Evolutionary conservation across 2,329 filamentous ascomycete species (phyloP).

Genomic region (Trichoderma polysporum): DNA sequence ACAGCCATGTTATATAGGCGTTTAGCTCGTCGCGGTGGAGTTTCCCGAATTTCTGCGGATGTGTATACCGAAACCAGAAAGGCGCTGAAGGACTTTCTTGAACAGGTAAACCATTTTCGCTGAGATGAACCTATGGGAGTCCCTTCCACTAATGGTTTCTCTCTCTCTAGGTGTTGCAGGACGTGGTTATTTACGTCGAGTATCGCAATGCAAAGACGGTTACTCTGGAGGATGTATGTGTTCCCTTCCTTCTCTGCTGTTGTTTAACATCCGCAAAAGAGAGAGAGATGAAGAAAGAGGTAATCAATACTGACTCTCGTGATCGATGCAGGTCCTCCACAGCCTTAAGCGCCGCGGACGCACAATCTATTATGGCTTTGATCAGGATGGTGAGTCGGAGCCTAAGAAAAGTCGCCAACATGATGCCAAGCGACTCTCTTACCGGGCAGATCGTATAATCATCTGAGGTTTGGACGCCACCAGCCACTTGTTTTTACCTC

Average conservation of each 20-base stretch:
- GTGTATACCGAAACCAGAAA: slow-evolving; percentile 64
- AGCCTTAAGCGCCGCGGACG: slow-evolving; percentile 48
- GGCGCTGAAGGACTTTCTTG: slow-evolving; percentile 51
- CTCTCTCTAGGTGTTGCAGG: slow-evolving; percentile 48
- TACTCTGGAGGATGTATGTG: slow-evolving; percentile 56
- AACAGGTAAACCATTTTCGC: slow-evolving; percentile 37
- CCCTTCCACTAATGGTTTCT: not conserved
- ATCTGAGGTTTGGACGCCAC: no score
- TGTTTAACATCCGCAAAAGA: not conserved
- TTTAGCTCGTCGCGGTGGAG: slow-evolving; percentile 71
- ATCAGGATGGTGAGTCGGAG: slow-evolving; percentile 38
- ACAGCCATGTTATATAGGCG: slow-evolving; percentile 47
- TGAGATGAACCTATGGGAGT: not conserved
- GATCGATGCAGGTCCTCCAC: slow-evolving; percentile 42
- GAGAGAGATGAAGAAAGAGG: not conserved
- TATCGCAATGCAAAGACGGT: slow-evolving; percentile 60
- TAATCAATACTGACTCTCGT: not conserved
- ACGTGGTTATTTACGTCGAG: slow-evolving; percentile 53
- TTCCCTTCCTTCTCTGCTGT: slow-evolving; percentile 6
- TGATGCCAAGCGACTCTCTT: not conserved
- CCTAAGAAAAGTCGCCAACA: not conserved
- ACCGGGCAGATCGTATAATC: not conserved
- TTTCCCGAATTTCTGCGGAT: slow-evolving; percentile 65
- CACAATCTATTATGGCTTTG: slow-evolving; percentile 62
- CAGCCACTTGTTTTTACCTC: not conserved